Evolutionary conservation across 352 stramenopile genomes (phyloP), one percentile per base, ranked within the genome.

Genomic region (Phytophthora kernoviae): DNA sequence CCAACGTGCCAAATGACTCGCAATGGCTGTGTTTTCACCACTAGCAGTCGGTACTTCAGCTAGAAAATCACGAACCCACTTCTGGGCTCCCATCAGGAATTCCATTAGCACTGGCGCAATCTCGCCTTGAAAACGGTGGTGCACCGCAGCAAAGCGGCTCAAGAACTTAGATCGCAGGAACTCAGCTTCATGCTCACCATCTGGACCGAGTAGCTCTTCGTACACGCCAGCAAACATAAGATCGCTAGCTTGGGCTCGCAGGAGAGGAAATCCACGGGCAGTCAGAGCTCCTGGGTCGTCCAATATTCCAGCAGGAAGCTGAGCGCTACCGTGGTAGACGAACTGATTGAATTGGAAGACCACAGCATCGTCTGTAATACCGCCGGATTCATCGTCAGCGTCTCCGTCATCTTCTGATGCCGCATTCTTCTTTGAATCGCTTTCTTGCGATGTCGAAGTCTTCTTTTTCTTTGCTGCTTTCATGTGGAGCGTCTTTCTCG

Each of bases 301-400:
- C 36, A 90, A 21, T 30, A 65, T 53, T 0, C 20, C 44, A 3
- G 54, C 51, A 5, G 55, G 52, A 6, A 88, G 27, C 11, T 53
- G 54, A 12, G 73, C 51, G 5, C 50, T 65, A 2, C 81, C 78
- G 9, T 73, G 58, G 39, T 90, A 90, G 1, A 84, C 57, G 55
- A 75, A 88, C 53, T 87, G 53, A 45, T 87, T 84, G 63, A 90
- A 87, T 43, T 86, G 76, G 53, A 90, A 90, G 1, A 90, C 65
- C 0, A 87, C 81, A 12, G 65, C 59, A 14, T 75, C 63, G 7
- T 68, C 53, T 3, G 71, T 42, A 15, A 75, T 5, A 21, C 62
- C 61, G 0, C 54, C 61, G 21, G 61, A 60, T n/a, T 68, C 58
- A 51, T 60, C 51, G n/a, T 71, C 54, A 4, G 56, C 54, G 9